A percentile compares a stretch with the other conserved stretches of the same genome.
Conservation (phyloP, 768 basidiomycete species). For the Jaapia argillacea region DNA sequence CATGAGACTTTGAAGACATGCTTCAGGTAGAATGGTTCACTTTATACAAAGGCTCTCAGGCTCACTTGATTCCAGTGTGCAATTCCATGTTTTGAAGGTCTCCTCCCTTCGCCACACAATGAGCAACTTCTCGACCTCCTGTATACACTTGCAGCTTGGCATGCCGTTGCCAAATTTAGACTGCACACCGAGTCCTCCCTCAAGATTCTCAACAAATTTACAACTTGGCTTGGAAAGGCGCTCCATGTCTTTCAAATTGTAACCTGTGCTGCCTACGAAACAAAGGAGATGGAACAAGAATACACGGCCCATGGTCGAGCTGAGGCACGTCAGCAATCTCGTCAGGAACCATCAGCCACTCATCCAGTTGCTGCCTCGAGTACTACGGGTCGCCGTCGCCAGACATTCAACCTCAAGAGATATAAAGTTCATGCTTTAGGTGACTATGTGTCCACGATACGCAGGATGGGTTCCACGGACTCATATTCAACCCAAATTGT, state of each 20-base stretch:
- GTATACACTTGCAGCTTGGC: slow-evolving; percentile 25
- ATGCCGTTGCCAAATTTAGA: slow-evolving; percentile 28
- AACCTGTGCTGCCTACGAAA: slow-evolving; percentile 17
- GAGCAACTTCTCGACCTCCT: slow-evolving; percentile 21
- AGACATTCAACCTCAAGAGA: slow-evolving; percentile 10
- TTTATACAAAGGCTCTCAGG: neutral
- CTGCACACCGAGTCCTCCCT: slow-evolving; percentile 27
- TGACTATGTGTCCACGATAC: slow-evolving; percentile 11
- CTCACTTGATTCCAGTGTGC: slow-evolving; percentile 9
- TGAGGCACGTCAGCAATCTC: neutral
- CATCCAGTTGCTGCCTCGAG: neutral
- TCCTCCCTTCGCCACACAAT: slow-evolving; percentile 12
- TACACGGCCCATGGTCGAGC: slow-evolving; percentile 6
- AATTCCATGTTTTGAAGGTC: slow-evolving; percentile 15
- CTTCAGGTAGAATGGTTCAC: slow-evolving; percentile 10
- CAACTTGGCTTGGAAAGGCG: slow-evolving; percentile 16
- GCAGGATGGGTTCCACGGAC: slow-evolving; percentile 12
- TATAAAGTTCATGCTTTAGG: slow-evolving; percentile 17
- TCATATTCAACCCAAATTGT: slow-evolving; percentile 17
- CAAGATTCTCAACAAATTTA: slow-evolving; percentile 12
- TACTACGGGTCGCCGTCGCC: neutral
- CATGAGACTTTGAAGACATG: slow-evolving; percentile 19
- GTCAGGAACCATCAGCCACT: neutral
- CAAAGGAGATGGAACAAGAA: slow-evolving; percentile 28
- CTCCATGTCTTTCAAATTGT: slow-evolving; percentile 22